These are phyloP conservation scores for Eremochloa ophiuroides DNA, from an alignment of 176 grass and related monocot species.

Conservation along the genomic window DNA sequence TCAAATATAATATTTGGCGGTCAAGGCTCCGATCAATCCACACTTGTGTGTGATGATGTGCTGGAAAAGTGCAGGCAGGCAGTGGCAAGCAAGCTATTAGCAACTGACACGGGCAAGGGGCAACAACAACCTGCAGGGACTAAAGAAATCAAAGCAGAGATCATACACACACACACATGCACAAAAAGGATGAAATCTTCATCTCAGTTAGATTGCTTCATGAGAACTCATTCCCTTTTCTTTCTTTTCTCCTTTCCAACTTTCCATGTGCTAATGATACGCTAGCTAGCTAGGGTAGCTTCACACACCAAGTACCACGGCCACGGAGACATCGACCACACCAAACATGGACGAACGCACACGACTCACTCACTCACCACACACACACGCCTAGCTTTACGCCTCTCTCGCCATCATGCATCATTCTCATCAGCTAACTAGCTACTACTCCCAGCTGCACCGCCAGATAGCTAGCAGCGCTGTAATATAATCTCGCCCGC, in stretches of 20 bases:
- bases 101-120: slow-evolving; percentile 27
- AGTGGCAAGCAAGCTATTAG: neutral
- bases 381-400: slow-evolving; percentile 1
- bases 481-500: neutral
- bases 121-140: slow-evolving; percentile 20
- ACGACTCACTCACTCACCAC: neutral
- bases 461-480: neutral
- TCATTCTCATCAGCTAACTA: neutral
- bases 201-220: slow-evolving; percentile 52
- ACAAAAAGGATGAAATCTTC: slow-evolving; percentile 39
- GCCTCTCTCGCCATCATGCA: slow-evolving; percentile 19
- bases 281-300: slow-evolving; percentile 1
- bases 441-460: neutral
- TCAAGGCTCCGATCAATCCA: slow-evolving; percentile 31
- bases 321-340: slow-evolving; percentile 38
- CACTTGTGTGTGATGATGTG: neutral
- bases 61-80: slow-evolving; percentile 25
- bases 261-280: slow-evolving; percentile 73
- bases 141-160: slow-evolving; percentile 39
- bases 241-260: slow-evolving; percentile 58
- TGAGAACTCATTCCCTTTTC: slow-evolving; percentile 58
- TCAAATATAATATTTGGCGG: neutral
- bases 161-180: slow-evolving; percentile 14
- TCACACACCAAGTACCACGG: slow-evolving; percentile 7
- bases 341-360: slow-evolving; percentile 19